A percentile compares a stretch with the other conserved stretches of the same genome.
phyloP scores from a whole-genome alignment of 2,329 filamentous ascomycete genomes.

The Neurospora sp. region DNA sequence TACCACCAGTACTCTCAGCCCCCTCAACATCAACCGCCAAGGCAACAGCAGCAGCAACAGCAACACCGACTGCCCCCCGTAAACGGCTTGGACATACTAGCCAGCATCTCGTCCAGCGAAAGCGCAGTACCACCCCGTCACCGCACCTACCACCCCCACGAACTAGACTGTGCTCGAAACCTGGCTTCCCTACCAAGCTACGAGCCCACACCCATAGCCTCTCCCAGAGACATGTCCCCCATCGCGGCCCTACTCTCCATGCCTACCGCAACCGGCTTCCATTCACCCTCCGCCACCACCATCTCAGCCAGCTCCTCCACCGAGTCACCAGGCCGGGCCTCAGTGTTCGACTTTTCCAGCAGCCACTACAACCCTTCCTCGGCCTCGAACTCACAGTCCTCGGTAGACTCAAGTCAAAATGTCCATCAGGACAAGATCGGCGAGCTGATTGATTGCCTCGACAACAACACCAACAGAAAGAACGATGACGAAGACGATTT shows the following conservation, averaged over 20 bases:
- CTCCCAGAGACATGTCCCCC: background rate
- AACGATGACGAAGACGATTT: conserved; percentile 6
- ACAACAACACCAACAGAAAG: background rate
- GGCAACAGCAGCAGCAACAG: background rate
- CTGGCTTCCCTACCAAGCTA: background rate
- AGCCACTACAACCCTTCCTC: background rate
- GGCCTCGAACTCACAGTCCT: background rate
- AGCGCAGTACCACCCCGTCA: background rate
- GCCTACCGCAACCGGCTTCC: background rate
- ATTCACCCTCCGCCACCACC: background rate
- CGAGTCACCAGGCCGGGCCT: background rate
- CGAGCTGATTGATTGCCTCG: background rate
- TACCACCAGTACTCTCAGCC: background rate
- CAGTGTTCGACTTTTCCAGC: background rate
- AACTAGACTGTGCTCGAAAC: background rate
- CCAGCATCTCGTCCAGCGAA: background rate
- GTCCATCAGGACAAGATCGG: background rate
- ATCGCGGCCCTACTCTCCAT: background rate
- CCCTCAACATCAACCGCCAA: background rate
- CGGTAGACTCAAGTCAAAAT: background rate
- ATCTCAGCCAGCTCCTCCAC: background rate
- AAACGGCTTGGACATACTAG: background rate
- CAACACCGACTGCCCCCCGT: background rate
- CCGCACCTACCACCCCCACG: background rate
- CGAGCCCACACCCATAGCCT: background rate